phyloP scores from a whole-genome alignment of 2,329 filamentous ascomycete species.

The Nectriaceae sp. region DNA sequence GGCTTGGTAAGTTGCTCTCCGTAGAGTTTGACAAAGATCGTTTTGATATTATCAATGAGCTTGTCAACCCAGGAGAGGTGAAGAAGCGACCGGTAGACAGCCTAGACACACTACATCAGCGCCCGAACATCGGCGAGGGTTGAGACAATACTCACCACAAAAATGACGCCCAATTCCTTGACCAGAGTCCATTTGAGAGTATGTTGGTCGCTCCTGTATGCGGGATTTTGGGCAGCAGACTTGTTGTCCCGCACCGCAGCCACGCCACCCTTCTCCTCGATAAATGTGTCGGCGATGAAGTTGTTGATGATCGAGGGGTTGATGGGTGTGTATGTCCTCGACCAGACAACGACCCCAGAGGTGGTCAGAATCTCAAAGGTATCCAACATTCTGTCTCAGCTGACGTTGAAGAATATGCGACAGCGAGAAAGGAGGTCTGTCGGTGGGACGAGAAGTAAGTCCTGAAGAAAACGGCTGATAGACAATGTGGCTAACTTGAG shows the following conservation, averaged over 20 bases:
- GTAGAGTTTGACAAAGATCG: slow-evolving; percentile 89
- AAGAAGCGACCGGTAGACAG: slow-evolving; percentile 93
- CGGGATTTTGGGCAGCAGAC: slow-evolving; percentile 65
- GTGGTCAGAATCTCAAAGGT: slow-evolving; percentile 96
- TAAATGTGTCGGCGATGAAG: slow-evolving; percentile 95
- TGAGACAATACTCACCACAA: slow-evolving; percentile 65
- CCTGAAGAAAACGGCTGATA: slow-evolving; percentile 11
- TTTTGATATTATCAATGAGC: slow-evolving; percentile 91
- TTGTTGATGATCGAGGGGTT: slow-evolving; percentile 85
- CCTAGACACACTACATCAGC: slow-evolving; percentile 53
- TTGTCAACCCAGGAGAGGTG: slow-evolving; percentile 97
- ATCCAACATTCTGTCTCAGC: slow-evolving; percentile 72
- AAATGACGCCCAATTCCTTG: slow-evolving; percentile 92
- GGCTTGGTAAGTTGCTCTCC: slow-evolving; percentile 82
- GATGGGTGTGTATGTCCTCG: slow-evolving; percentile 78
- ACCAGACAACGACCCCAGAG: slow-evolving; percentile 96
- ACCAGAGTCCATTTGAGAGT: slow-evolving; percentile 91
- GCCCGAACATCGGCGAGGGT: slow-evolving; percentile 22
- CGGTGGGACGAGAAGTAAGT: slow-evolving; percentile 11
- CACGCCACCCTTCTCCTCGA: slow-evolving; percentile 81
- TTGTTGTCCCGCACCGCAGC: slow-evolving; percentile 60
- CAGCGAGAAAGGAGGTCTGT: slow-evolving; percentile 10
- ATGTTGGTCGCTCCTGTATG: slow-evolving; percentile 90
- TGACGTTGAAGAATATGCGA: slow-evolving; percentile 8
- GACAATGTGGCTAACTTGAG: slow-evolving; percentile 23